Evolutionary conservation across 2,329 filamentous ascomycete genomes (phyloP).

Genomic region (Fusarium sulawesiense): DNA sequence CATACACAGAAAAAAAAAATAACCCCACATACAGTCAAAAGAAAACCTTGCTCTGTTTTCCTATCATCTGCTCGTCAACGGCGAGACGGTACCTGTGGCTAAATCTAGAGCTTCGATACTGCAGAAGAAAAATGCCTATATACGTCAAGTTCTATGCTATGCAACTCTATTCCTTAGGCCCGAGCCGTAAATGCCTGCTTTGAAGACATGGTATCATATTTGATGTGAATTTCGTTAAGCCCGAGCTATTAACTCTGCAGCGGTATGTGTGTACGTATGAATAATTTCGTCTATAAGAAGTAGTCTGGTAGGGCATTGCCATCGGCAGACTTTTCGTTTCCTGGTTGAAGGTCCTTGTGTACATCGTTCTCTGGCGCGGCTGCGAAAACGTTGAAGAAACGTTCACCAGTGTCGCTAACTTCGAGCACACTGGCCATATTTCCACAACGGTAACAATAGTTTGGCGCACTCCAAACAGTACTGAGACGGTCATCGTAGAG

Average conservation of each 20-base stretch:
- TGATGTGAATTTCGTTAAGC: conserved; percentile 38
- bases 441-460: conserved; percentile 94
- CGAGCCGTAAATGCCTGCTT: conserved; percentile 29
- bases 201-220: conserved; percentile 45
- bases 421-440: conserved; percentile 98
- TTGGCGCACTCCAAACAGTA: conserved; percentile 98
- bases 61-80: conserved; percentile 32
- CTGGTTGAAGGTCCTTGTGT: conserved; percentile 85
- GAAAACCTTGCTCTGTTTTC: conserved; percentile 27
- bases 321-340: conserved; percentile 76
- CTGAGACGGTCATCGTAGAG: conserved; percentile 94
- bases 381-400: conserved; percentile 98
- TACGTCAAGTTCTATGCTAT: conserved; percentile 46
- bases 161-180: conserved; percentile 32
- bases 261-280: conserved; percentile 11
- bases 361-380: conserved; percentile 95
- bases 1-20: conserved; percentile 24
- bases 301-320: conserved; percentile 74
- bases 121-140: conserved; percentile 35
- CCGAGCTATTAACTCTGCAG: conserved; percentile 22
- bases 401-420: conserved; percentile 90
- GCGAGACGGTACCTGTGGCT: conserved; percentile 29
- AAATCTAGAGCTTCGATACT: conserved; percentile 27
- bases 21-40: conserved; percentile 28
- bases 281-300: conserved; percentile 67